These are phyloP conservation scores for Chionographis japonica DNA, from an alignment of 106 monocot species.

Conservation along the genomic window DNA sequence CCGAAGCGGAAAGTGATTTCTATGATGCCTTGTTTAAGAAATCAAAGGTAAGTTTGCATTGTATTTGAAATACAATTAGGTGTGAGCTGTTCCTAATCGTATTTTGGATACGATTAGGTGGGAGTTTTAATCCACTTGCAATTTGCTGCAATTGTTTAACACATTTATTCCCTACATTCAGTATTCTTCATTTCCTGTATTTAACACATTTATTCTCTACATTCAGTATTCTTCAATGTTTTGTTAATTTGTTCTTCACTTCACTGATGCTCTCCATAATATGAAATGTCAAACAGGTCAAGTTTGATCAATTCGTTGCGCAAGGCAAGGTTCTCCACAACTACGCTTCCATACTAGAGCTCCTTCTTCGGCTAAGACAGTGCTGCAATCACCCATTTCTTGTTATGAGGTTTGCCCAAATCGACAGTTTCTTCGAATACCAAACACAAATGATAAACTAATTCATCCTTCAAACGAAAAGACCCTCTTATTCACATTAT, in stretches of 20 bases:
- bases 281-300: constrained; percentile 37
- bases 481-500: no score
- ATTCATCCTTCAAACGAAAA: background rate
- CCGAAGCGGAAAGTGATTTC: constrained; percentile 78
- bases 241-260: background rate
- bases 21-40: constrained; percentile 74
- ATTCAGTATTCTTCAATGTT: no score
- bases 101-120: no score
- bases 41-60: constrained; percentile 48
- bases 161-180: no score
- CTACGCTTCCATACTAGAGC: constrained; percentile 84
- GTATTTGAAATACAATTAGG: background rate
- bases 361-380: constrained; percentile 73
- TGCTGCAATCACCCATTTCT: constrained; percentile 91
- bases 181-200: no score
- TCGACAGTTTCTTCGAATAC: background rate
- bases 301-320: constrained; percentile 74
- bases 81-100: no score
- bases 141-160: no score
- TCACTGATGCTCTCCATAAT: background rate
- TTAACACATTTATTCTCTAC: no score
- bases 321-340: constrained; percentile 87
- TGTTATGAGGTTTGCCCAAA: constrained; percentile 51
- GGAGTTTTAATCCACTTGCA: no score
- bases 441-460: background rate